phyloP scores from a whole-genome alignment of 176 grass and related monocot species.

The Carex pumila region DNA sequence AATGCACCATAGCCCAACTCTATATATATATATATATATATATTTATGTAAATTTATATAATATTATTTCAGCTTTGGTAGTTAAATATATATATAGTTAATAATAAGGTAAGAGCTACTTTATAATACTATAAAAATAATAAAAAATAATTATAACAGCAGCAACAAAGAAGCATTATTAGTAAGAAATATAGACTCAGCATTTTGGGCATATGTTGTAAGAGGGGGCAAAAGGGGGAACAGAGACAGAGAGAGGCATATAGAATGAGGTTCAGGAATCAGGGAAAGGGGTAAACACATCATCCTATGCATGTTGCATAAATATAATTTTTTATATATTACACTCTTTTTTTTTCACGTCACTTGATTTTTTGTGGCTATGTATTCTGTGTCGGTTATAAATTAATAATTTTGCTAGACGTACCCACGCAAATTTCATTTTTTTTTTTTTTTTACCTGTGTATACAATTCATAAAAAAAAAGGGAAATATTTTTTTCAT shows the following conservation, averaged over 20 bases:
- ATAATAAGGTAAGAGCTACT: not conserved
- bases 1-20: too few relatives aligned
- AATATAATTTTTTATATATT: slow-evolving; percentile 9
- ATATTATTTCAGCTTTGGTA: too few relatives aligned
- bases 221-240: not conserved
- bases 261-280: not conserved
- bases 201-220: not conserved
- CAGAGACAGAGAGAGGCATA: slow-evolving; percentile 2
- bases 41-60: too few relatives aligned
- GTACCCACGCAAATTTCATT: not conserved
- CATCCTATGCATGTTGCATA: slow-evolving; percentile 15
- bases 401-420: not conserved
- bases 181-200: too few relatives aligned
- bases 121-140: not conserved
- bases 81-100: too few relatives aligned
- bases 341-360: not conserved
- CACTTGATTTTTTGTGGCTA: slow-evolving; percentile 9
- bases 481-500: not conserved
- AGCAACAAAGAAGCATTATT: too few relatives aligned
- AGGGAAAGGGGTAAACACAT: slow-evolving; percentile 13
- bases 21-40: too few relatives aligned
- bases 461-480: too few relatives aligned
- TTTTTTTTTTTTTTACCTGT: too few relatives aligned
- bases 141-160: too few relatives aligned
- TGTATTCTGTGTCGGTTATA: slow-evolving; percentile 12